Evolutionary conservation across 805 yeast genomes (phyloP).

Genomic region (Nakazawaea holstii): DNA sequence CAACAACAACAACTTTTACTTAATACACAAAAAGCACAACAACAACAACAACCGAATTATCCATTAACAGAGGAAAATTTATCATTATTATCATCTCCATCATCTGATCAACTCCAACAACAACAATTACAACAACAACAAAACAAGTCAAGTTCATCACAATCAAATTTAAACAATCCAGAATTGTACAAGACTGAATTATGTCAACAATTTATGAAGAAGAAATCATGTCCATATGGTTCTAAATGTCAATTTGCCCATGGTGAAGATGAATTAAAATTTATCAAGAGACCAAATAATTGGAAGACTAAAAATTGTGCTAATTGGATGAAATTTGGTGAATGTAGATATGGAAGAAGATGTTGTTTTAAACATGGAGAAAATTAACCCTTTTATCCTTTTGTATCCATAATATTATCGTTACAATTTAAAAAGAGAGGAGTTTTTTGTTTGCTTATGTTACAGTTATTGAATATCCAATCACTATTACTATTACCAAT

Average conservation of each 20-base stretch:
- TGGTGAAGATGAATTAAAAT: constrained; percentile 71
- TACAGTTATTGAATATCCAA: too few species aligned
- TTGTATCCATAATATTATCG: too few species aligned
- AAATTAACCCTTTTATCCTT: too few species aligned
- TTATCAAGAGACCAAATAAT: constrained; percentile 68
- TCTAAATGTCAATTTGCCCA: constrained; percentile 94
- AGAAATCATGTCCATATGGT: constrained; percentile 80
- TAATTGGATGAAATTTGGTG: constrained; percentile 78
- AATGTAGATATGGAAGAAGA: constrained; percentile 84
- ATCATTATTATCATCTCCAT: constrained; percentile 25
- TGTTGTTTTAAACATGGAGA: constrained; percentile 86
- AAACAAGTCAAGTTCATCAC: constrained; percentile 11
- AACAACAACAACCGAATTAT: constrained; percentile 6
- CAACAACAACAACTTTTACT: neutral
- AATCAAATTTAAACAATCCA: constrained; percentile 13
- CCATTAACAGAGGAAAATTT: constrained; percentile 35
- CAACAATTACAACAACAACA: constrained; percentile 9
- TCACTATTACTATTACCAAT: too few species aligned
- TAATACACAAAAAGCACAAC: neutral
- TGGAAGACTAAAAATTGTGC: constrained; percentile 91
- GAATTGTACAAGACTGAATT: constrained; percentile 82
- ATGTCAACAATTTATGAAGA: constrained; percentile 70
- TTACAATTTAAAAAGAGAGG: too few species aligned
- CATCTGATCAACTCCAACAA: constrained; percentile 14
- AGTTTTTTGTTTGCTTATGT: neutral